These are phyloP conservation scores for Nitzschia putrida DNA, from an alignment of 108 stramenopile genomes.

Conservation along the genomic window DNA sequence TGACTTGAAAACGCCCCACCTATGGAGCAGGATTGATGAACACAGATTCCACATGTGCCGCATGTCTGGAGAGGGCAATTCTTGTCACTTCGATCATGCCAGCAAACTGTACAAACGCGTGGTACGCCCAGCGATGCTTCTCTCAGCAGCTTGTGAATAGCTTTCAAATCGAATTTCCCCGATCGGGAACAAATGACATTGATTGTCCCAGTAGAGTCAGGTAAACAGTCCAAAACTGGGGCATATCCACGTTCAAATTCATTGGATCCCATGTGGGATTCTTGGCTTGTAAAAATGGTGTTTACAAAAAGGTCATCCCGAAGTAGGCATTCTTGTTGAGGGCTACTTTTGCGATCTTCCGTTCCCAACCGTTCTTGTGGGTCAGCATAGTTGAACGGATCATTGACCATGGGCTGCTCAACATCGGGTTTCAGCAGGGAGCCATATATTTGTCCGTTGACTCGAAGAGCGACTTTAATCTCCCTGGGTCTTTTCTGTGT, in stretches of 20 bases:
- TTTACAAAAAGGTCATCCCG: conserved; percentile 7
- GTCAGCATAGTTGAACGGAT: no score
- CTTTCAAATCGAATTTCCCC: conserved; percentile 45
- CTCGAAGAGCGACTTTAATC: conserved; percentile 57
- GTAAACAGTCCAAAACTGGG: conserved; percentile 38
- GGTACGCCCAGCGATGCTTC: conserved; percentile 16
- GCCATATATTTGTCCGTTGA: conserved; percentile 49
- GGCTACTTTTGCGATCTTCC: background rate
- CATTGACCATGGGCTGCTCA: background rate
- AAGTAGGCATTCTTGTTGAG: background rate
- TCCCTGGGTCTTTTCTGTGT: conserved; percentile 57
- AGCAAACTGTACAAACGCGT: conserved; percentile 60
- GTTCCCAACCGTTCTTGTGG: no score
- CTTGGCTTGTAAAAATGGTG: background rate
- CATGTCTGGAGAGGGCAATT: conserved; percentile 42
- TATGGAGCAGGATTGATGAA: conserved; percentile 51
- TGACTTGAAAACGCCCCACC: background rate
- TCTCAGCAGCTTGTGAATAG: conserved; percentile 34
- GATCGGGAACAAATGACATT: conserved; percentile 54
- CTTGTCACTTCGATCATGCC: conserved; percentile 40
- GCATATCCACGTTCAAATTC: no score
- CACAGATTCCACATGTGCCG: conserved; percentile 51
- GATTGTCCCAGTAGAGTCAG: conserved; percentile 50
- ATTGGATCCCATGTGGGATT: no score
- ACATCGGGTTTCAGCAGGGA: conserved; percentile 8